phyloP scores from a whole-genome alignment of 805 yeast genomes.

The Metschnikowia anglica region DNA sequence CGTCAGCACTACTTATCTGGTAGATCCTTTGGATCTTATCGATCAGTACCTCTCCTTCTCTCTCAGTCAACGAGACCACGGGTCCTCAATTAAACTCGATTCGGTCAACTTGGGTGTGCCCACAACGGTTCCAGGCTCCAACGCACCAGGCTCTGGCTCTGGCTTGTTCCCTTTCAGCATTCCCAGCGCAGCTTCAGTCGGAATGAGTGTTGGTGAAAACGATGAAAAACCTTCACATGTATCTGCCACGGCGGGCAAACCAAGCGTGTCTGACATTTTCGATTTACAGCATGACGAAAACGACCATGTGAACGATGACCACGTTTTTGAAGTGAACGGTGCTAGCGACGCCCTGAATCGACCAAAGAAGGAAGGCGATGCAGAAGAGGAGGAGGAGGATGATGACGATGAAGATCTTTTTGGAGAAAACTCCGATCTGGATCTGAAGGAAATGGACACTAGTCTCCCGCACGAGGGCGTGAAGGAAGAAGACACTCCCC shows the following conservation, averaged over 20 bases:
- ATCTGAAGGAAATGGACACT: slow-evolving; percentile 1
- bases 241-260: not conserved
- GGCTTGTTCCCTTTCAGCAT: slow-evolving; percentile 20
- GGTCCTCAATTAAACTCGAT: not conserved
- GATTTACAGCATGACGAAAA: slow-evolving; percentile 6
- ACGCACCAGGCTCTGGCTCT: no score
- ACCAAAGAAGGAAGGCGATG: no score
- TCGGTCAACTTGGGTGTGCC: not conserved
- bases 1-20: not conserved
- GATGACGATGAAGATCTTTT: slow-evolving; percentile 20
- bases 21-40: slow-evolving; percentile 35
- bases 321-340: not conserved
- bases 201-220: not conserved
- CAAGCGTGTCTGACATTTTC: slow-evolving; percentile 5
- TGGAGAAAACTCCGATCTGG: slow-evolving; percentile 20
- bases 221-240: not conserved
- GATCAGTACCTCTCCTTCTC: slow-evolving; percentile 29
- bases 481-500: not conserved
- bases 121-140: not conserved
- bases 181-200: slow-evolving; percentile 13
- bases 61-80: slow-evolving; percentile 21
- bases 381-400: not conserved
- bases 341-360: no score
- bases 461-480: not conserved
- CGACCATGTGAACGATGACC: not conserved